These are phyloP conservation scores for Pseudocercospora eumusae DNA, from an alignment of 2,329 filamentous ascomycete species.

Conservation along the genomic window DNA sequence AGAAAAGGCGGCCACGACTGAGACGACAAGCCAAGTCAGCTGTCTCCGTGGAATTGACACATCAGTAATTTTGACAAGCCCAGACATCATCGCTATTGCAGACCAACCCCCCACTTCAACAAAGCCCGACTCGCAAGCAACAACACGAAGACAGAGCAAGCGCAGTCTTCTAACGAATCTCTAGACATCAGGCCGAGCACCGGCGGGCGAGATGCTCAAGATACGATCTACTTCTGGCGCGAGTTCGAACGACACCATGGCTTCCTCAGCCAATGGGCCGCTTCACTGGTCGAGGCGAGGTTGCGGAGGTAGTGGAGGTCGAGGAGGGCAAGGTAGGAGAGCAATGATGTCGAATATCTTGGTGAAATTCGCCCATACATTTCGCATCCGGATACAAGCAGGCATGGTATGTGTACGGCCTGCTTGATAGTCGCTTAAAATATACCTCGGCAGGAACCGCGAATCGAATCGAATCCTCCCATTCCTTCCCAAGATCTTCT, in stretches of 20 bases:
- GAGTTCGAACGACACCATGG: slow-evolving; percentile 50
- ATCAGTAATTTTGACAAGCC: not conserved
- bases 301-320: not conserved
- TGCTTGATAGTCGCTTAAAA: not conserved
- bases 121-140: not conserved
- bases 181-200: not conserved
- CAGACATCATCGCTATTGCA: not conserved
- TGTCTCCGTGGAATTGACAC: too few species aligned
- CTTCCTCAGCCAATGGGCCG: slow-evolving; percentile 65
- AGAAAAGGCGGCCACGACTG: not conserved
- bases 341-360: not conserved
- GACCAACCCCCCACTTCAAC: not conserved
- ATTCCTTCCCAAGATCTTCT: not conserved
- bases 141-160: not conserved
- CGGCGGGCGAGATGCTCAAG: not conserved
- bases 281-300: slow-evolving; percentile 49
- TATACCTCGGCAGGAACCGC: not conserved
- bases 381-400: too few species aligned
- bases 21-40: too few species aligned
- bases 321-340: not conserved
- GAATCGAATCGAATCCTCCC: not conserved
- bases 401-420: not conserved
- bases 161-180: not conserved
- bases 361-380: too few species aligned
- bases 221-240: slow-evolving; percentile 41